Evolutionary conservation across 1,139 yeast species (phyloP), one percentile per base, ranked within the genome.

Genomic region (Starmera stellimalicola): DNA sequence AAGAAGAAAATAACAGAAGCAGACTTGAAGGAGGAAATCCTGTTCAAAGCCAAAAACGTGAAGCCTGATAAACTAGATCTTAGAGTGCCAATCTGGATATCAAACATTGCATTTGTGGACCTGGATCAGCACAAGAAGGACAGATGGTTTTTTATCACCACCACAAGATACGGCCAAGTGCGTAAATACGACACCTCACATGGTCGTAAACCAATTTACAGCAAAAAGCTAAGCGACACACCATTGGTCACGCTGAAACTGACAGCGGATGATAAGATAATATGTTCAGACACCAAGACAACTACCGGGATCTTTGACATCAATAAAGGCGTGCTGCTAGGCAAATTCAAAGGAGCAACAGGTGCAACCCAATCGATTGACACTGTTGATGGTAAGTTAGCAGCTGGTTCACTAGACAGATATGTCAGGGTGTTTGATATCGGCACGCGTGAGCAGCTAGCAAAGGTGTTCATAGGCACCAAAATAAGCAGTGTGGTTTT

Each of bases 391-490:
- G 37, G 39, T 10, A 18, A 35, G 39, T 37, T 77, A 8, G 67
- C 70, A 3, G 67, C 85, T 18, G 95, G 94, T 28, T 95, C 95
- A 0, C 66, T 87, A 26, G 97, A 88, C 52, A 68, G 95, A 50
- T 88, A 85, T 52, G 65, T 85, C 28, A 68, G 96, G 37, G 83
- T 83, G 3, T 88, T 72, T 55, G 79, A 83, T 41, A 52, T 75
- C 7, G 60, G 58, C 3, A 56, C 73, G 1, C 64, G 94, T 34
- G 70, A 72, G 31, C 62, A 73, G 33, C 57, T 78, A 14, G 85
- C 76, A 9, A 85, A 84, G 50, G 80, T 84, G 10, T 88, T 73
- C 48, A 52, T 79, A 25, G 94, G 94, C 3, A 73, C 84, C 5
- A 85, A 82, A 49, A 67, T 83, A n/a, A 68, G 74, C 31, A 64